Percentiles rank a stretch among this genome's conserved stretches.
Evolutionary conservation across 2,329 filamentous ascomycete genomes (phyloP).

Genomic region (Paraconiothyrium brasiliense): DNA sequence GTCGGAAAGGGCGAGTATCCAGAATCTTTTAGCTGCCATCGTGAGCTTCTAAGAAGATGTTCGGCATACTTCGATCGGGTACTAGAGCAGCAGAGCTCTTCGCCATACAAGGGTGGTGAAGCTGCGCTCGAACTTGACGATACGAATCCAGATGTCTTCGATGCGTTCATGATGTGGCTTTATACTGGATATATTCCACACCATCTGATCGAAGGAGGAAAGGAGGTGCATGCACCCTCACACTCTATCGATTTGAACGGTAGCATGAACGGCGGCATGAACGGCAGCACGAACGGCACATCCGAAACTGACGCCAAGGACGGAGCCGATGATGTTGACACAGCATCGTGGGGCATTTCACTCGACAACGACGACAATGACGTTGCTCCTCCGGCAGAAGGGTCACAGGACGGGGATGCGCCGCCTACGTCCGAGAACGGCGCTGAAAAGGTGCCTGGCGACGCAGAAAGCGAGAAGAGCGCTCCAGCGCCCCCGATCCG

Average conservation of each 20-base stretch:
- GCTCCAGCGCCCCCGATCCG: constrained; percentile 34
- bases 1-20: constrained; percentile 42
- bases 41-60: constrained; percentile 44
- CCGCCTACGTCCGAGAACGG: constrained; percentile 21
- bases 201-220: constrained; percentile 48
- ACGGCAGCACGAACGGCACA: constrained; percentile 24
- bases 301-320: constrained; percentile 25
- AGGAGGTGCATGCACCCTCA: constrained; percentile 42
- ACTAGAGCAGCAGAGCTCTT: constrained; percentile 39
- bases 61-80: constrained; percentile 45
- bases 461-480: constrained; percentile 38
- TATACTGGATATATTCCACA: constrained; percentile 48
- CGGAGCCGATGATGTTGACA: constrained; percentile 45
- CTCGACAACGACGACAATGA: constrained; percentile 44
- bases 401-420: constrained; percentile 20
- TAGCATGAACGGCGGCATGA: constrained; percentile 17
- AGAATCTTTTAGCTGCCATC: constrained; percentile 48
- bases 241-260: constrained; percentile 36
- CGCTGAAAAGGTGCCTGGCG: constrained; percentile 44
- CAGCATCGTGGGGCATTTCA: constrained; percentile 46
- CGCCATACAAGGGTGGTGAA: constrained; percentile 43
- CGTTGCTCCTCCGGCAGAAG: constrained; percentile 31
- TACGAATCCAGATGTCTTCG: constrained; percentile 48
- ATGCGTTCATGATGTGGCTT: constrained; percentile 50
- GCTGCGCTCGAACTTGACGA: constrained; percentile 43